Conservation (phyloP, 23 red algal genomes). For the Gracilaria gracilis region DNA sequence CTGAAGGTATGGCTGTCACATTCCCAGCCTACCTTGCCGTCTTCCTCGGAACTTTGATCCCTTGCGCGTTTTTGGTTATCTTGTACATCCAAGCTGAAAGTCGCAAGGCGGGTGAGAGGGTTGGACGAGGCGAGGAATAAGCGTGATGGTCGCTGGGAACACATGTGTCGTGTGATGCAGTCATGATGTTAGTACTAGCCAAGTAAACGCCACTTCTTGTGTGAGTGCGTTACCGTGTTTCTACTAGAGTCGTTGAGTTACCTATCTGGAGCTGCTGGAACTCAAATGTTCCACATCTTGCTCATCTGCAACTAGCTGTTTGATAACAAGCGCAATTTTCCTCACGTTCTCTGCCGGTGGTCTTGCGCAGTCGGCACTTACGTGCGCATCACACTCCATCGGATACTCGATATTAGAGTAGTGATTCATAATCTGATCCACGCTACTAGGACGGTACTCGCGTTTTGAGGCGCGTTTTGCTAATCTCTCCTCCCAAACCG, state of each 20-base stretch:
- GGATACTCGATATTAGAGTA: constrained; percentile 65
- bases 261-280: constrained; percentile 27
- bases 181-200: constrained; percentile 52
- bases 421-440: constrained; percentile 63
- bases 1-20: constrained; percentile 91
- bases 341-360: constrained; percentile 64
- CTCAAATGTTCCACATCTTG: constrained; percentile 32
- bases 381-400: constrained; percentile 67
- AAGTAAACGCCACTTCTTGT: constrained; percentile 26
- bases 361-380: constrained; percentile 51
- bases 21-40: constrained; percentile 97
- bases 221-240: neutral
- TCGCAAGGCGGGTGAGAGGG: constrained; percentile 87
- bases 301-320: constrained; percentile 60
- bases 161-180: constrained; percentile 13
- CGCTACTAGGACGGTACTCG: constrained; percentile 50
- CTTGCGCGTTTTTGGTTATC: constrained; percentile 97
- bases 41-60: constrained; percentile 95
- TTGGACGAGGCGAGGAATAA: constrained; percentile 63
- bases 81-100: constrained; percentile 98
- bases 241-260: neutral
- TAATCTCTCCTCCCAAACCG: constrained; percentile 70
- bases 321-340: constrained; percentile 54
- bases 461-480: constrained; percentile 12
- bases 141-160: constrained; percentile 7